Evolutionary conservation across 2,329 filamentous ascomycete species (phyloP).

Genomic region (Fusarium sp.): DNA sequence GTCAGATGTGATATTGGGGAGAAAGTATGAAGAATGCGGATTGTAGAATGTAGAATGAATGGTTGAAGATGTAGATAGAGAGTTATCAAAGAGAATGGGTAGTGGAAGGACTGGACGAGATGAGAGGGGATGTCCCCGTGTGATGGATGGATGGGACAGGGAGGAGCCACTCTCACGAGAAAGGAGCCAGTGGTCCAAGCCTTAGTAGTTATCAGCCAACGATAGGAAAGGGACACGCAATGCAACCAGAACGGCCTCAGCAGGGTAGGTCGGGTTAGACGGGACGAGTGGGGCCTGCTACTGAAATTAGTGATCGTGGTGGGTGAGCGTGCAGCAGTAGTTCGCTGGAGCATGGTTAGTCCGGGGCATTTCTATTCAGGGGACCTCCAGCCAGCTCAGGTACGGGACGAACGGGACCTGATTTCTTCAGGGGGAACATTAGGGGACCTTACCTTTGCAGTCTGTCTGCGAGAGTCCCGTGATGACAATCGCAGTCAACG

Average conservation of each 20-base stretch:
- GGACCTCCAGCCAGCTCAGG: constrained; percentile 23
- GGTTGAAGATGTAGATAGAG: constrained; percentile 19
- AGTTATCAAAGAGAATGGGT: constrained; percentile 26
- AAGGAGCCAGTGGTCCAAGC: constrained; percentile 33
- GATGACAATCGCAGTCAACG: constrained; percentile 23
- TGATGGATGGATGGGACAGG: not conserved
- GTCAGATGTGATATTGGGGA: constrained; percentile 28
- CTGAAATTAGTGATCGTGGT: constrained; percentile 42
- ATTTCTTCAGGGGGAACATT: constrained; percentile 30
- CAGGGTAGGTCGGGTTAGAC: constrained; percentile 24
- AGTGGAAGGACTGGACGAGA: constrained; percentile 41
- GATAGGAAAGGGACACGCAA: constrained; percentile 47
- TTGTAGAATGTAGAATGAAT: constrained; percentile 12
- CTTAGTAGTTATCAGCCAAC: constrained; percentile 17
- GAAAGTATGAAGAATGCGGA: constrained; percentile 21
- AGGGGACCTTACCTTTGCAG: constrained; percentile 13
- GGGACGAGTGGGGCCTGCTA: constrained; percentile 23
- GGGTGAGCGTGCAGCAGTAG: constrained; percentile 35
- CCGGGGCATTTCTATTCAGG: constrained; percentile 39
- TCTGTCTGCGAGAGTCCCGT: constrained; percentile 7
- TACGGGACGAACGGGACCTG: constrained; percentile 2
- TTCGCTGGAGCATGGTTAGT: constrained; percentile 42
- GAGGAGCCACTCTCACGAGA: constrained; percentile 44
- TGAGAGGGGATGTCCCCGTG: constrained; percentile 33
- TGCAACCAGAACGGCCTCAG: constrained; percentile 40